These are phyloP conservation scores for Skeletonema tropicum DNA, from an alignment of 108 stramenopile genomes.

Conservation along the genomic window DNA sequence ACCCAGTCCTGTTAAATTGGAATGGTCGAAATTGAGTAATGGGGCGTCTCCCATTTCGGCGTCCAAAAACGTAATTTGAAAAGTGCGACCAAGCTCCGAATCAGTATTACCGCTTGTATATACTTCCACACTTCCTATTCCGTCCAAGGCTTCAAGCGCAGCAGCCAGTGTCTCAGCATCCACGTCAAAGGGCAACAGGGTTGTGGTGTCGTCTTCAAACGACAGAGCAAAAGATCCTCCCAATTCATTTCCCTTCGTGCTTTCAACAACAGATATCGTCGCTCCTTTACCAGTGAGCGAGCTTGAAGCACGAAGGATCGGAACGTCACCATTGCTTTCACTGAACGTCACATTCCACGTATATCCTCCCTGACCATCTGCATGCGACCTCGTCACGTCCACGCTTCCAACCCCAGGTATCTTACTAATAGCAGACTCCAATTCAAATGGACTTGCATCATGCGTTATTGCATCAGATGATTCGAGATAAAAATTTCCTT, in stretches of 20 bases:
- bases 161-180: constrained; percentile 36
- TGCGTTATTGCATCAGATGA: constrained; percentile 59
- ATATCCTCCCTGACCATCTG: constrained; percentile 59
- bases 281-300: constrained; percentile 65
- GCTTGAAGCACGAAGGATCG: constrained; percentile 42
- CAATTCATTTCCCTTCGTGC: constrained; percentile 73
- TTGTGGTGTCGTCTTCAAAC: constrained; percentile 54
- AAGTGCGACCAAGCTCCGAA: constrained; percentile 63
- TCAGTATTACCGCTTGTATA: constrained; percentile 14
- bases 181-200: constrained; percentile 55
- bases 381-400: constrained; percentile 55
- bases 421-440: constrained; percentile 60
- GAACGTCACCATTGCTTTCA: constrained; percentile 60
- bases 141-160: constrained; percentile 57
- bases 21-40: constrained; percentile 41
- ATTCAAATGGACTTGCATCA: constrained; percentile 64
- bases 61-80: constrained; percentile 63
- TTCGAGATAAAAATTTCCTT: constrained; percentile 70
- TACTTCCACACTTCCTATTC: constrained; percentile 56
- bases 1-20: constrained; percentile 62
- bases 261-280: constrained; percentile 35
- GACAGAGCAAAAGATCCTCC: constrained; percentile 65
- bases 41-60: constrained; percentile 58
- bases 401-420: constrained; percentile 64
- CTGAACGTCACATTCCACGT: constrained; percentile 80